A percentile compares a stretch with the other conserved stretches of the same genome.
phyloP scores from a whole-genome alignment of 2,329 filamentous ascomycete species.

The Exophiala oligosperma region DNA sequence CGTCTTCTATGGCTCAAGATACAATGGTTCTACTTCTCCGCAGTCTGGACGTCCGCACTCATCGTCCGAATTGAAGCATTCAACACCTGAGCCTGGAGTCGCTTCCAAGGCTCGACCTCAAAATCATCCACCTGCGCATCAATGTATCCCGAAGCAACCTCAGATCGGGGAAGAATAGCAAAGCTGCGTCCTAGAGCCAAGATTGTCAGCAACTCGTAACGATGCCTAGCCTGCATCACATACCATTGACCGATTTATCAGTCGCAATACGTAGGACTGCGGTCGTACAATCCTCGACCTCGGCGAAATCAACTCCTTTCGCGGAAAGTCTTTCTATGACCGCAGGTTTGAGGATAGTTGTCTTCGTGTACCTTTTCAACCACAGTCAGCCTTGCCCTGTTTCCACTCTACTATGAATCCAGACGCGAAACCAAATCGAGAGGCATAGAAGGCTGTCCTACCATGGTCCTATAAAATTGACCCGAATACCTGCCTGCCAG shows the following conservation, averaged over 20 bases:
- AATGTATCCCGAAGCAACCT: background rate
- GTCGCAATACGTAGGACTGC: conserved; percentile 7
- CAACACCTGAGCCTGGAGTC: background rate
- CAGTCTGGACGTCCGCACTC: background rate
- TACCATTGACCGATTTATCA: conserved; percentile 10
- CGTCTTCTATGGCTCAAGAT: no score
- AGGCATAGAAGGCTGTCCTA: background rate
- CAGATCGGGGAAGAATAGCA: conserved; percentile 1
- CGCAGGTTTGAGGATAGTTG: conserved; percentile 32
- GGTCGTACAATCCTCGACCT: conserved; percentile 6
- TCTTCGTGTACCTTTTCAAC: conserved; percentile 35
- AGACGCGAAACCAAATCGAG: background rate
- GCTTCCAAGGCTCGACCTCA: background rate
- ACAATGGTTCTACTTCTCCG: no score
- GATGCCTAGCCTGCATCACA: background rate
- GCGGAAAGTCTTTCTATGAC: conserved; percentile 28
- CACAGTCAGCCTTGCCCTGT: background rate
- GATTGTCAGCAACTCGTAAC: background rate
- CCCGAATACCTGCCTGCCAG: conserved; percentile 38
- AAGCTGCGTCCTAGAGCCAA: background rate
- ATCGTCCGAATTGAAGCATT: background rate
- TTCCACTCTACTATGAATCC: no score
- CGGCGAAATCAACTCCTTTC: conserved; percentile 15
- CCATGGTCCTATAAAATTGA: conserved; percentile 41
- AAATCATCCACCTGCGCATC: background rate